A percentile compares a stretch with the other conserved stretches of the same genome.
Evolutionary conservation across 768 basidiomycete species (phyloP).

Genomic region (Lentinus tigrinus): DNA sequence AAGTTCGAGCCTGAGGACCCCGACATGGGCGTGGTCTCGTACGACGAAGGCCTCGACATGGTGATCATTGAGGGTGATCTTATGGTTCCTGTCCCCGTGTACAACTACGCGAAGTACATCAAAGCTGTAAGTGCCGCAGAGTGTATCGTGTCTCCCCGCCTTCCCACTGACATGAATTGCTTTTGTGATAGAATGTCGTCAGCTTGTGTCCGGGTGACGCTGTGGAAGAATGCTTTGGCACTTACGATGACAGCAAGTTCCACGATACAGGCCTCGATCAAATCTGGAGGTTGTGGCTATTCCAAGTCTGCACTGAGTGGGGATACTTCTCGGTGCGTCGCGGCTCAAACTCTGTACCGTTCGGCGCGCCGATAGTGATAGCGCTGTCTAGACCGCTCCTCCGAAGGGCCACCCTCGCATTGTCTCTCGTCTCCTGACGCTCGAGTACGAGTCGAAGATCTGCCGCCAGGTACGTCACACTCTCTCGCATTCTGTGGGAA

Average conservation of each 20-base stretch:
- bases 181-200: constrained; percentile 46
- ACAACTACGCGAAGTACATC: constrained; percentile 79
- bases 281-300: constrained; percentile 84
- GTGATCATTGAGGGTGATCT: constrained; percentile 46
- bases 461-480: constrained; percentile 53
- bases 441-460: constrained; percentile 69
- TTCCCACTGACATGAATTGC: not conserved
- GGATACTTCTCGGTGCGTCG: constrained; percentile 79
- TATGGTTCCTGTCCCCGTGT: constrained; percentile 54
- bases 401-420: constrained; percentile 66
- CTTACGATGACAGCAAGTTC: constrained; percentile 68
- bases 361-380: not conserved
- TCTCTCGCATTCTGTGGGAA: not conserved
- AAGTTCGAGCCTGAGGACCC: constrained; percentile 17
- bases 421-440: constrained; percentile 72
- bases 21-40: constrained; percentile 31
- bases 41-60: constrained; percentile 48
- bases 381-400: constrained; percentile 75
- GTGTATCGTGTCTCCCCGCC: too few species aligned
- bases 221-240: constrained; percentile 82
- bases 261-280: constrained; percentile 60
- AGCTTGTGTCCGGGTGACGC: constrained; percentile 53
- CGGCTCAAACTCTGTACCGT: not conserved
- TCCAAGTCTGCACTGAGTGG: constrained; percentile 95
- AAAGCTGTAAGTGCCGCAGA: constrained; percentile 59